phyloP scores from a whole-genome alignment of 345 rosid genomes.

The Cardiospermum halicacabum region DNA sequence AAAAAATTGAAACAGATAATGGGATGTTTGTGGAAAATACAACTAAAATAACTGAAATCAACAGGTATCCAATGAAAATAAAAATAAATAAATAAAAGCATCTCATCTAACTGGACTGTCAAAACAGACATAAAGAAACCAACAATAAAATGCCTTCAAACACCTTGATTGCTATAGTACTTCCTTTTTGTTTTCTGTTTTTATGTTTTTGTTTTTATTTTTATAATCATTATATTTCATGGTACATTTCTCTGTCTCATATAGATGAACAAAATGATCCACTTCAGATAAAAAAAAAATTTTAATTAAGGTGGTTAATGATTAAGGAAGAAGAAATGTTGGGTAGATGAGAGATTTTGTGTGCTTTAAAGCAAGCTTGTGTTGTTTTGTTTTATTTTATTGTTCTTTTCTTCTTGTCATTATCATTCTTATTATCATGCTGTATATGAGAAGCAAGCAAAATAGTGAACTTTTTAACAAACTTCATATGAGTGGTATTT shows the following conservation, averaged over 20 bases:
- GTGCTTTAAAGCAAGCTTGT: neutral
- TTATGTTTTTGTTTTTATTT: too few relatives aligned
- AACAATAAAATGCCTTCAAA: slow-evolving; percentile 12
- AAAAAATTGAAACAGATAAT: neutral
- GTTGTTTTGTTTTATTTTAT: neutral
- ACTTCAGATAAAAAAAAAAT: too few relatives aligned
- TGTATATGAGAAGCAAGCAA: slow-evolving; percentile 1
- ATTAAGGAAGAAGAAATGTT: neutral
- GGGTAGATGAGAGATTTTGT: slow-evolving; percentile 2
- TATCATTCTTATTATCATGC: too few relatives aligned
- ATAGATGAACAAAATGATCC: too few relatives aligned
- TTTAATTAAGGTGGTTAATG: too few relatives aligned
- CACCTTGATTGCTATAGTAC: slow-evolving; percentile 2
- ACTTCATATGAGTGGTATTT: neutral
- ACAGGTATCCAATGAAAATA: slow-evolving; percentile 5
- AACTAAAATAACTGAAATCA: neutral
- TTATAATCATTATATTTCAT: neutral
- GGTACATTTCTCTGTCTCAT: too few relatives aligned
- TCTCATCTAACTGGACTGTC: slow-evolving; percentile 12
- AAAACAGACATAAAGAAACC: slow-evolving; percentile 16
- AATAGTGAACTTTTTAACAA: neutral
- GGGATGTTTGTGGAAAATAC: neutral
- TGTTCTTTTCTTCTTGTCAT: neutral
- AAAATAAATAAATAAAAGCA: too few relatives aligned
- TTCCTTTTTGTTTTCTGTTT: slow-evolving; percentile 3